Evolutionary conservation across 768 basidiomycete species (phyloP), one percentile per base, ranked within the genome.

Genomic region (Leccinum uliginosum): DNA sequence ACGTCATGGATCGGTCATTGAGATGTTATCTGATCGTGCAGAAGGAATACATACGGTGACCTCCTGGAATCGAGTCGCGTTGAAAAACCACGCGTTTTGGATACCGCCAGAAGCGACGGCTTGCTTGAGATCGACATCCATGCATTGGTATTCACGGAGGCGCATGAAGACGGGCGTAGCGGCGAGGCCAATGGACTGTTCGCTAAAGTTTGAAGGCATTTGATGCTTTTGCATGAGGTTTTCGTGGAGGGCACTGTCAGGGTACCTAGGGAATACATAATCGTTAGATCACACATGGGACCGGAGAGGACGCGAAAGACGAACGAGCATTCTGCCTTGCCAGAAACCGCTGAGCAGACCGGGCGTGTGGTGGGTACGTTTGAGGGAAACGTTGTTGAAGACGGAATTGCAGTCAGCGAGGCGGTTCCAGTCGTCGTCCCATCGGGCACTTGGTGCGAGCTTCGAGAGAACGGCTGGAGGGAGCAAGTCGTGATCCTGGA

Each of bases 241-340:
- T 21, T 30, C 59, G 17, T 71, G 60, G 10, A 59, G 56, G 30
- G 2, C 7, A 2, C 62, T 58, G 17, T 71, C 66, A 2, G 67
- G 68, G 26, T 54, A n/a, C 70, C n/a, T 72, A 17, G 14, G 19
- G 12, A 14, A 21, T 40, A 51, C 7, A 29, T 2, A 0, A 29
- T 3, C 11, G 24, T 61, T 19, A 62, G 53, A 59, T 44, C 4
- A 40, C 6, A 24, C 1, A n/a, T 5, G 2, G 14, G 29, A 17
- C 4, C 14, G 7, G 0, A 38, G 11, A 58, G 14, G 23, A 5
- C 21, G 12, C 5, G 3, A 24, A 15, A 0, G n/a, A 79, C 84
- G 57, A 53, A 87, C 86, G 54, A 83, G 71, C 68, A 86, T 76
- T 19, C 82, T 74, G 4, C 88, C 87, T 57, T 84, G 78, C 84